phyloP scores from a whole-genome alignment of 2,329 filamentous ascomycete species.

The Metarhizium humberi region DNA sequence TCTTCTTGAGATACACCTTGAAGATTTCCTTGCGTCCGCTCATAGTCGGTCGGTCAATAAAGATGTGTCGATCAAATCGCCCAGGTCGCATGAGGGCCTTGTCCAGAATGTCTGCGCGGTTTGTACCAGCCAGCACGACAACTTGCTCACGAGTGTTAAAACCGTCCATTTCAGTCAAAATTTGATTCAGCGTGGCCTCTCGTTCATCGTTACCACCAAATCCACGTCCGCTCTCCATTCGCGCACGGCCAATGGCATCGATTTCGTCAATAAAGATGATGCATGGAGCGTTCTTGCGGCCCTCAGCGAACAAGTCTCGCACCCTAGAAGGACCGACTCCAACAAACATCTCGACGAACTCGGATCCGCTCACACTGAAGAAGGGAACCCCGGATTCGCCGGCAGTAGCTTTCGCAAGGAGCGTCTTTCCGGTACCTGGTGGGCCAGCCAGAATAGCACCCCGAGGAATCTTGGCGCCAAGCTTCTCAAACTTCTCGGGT shows the following conservation, averaged over 20 bases:
- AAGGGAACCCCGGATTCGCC: conserved; percentile 96
- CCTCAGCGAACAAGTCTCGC: conserved; percentile 86
- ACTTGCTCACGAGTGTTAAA: conserved; percentile 97
- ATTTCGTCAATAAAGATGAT: conserved; percentile 99
- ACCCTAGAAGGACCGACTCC: conserved; percentile 95
- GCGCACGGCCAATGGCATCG: conserved; percentile 88
- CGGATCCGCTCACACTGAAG: conserved; percentile 95
- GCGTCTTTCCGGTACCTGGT: conserved; percentile 94
- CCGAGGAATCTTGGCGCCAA: conserved; percentile 95
- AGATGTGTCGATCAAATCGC: conserved; percentile 93
- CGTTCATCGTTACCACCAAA: conserved; percentile 94
- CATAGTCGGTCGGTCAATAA: conserved; percentile 93
- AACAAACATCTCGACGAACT: conserved; percentile 99
- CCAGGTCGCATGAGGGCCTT: conserved; percentile 94
- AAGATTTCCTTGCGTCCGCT: conserved; percentile 95
- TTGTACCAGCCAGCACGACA: conserved; percentile 93
- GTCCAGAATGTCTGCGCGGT: conserved; percentile 88
- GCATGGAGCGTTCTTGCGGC: conserved; percentile 91
- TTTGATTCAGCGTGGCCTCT: conserved; percentile 95
- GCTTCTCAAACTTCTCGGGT: conserved; percentile 81
- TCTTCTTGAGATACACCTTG: conserved; percentile 86
- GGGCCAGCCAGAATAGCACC: conserved; percentile 96
- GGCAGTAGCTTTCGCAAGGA: conserved; percentile 93
- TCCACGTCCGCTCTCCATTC: conserved; percentile 61
- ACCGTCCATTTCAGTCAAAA: conserved; percentile 97